Conservation (phyloP, 2,329 filamentous ascomycete species). For the Colletotrichum horii region DNA sequence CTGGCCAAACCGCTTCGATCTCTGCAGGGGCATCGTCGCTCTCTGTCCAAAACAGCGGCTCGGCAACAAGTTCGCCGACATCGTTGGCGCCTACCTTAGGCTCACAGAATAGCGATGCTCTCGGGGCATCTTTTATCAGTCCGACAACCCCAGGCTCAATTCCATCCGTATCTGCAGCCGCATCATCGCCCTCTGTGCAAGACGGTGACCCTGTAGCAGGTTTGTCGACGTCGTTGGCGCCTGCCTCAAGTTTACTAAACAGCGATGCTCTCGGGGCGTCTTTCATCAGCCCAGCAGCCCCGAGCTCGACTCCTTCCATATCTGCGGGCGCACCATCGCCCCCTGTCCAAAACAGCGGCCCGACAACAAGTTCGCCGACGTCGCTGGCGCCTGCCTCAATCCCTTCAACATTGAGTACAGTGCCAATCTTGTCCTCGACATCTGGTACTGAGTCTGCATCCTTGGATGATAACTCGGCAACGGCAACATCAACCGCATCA, state of each 20-base stretch:
- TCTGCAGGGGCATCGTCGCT: background rate
- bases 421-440: background rate
- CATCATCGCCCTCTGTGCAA: background rate
- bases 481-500: background rate
- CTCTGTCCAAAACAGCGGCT: background rate
- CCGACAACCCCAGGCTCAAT: background rate
- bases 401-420: background rate
- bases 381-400: background rate
- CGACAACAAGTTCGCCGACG: accelerated
- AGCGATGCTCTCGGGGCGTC: background rate
- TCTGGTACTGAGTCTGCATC: background rate
- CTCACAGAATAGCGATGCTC: background rate
- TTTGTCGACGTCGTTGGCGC: background rate
- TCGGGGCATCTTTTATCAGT: background rate
- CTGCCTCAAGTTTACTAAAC: background rate
- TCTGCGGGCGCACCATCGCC: background rate
- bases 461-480: background rate
- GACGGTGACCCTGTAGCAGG: background rate
- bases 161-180: background rate
- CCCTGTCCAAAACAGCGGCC: background rate
- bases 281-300: background rate
- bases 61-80: accelerated
- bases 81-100: background rate
- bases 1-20: background rate
- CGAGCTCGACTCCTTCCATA: background rate